phyloP scores from a whole-genome alignment of 176 grass and related monocot genomes.

The Phoenix dactylifera region DNA sequence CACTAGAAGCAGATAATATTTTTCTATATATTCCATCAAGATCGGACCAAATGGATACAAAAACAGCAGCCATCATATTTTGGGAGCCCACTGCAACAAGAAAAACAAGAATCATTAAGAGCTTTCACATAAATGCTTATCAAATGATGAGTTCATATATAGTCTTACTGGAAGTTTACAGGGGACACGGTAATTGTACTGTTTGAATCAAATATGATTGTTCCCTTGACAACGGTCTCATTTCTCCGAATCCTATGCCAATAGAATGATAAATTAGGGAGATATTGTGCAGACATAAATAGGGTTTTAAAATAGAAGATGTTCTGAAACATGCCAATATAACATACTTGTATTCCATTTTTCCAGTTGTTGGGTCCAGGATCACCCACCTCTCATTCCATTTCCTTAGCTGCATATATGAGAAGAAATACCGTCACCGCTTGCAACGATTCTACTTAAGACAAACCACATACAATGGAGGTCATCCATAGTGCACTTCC shows the following conservation, averaged over 20 bases:
- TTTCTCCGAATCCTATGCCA: constrained; percentile 47
- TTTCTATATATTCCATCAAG: too few relatives aligned
- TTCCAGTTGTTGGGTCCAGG: constrained; percentile 79
- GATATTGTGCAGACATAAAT: neutral
- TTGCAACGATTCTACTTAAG: neutral
- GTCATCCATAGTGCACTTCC: too few relatives aligned
- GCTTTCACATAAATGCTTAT: neutral
- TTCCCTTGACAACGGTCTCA: constrained; percentile 47
- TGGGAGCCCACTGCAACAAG: constrained; percentile 51
- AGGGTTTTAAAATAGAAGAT: constrained; percentile 3
- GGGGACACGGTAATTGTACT: constrained; percentile 56
- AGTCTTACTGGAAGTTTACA: constrained; percentile 61
- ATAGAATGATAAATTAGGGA: constrained; percentile 17
- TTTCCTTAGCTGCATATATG: constrained; percentile 54
- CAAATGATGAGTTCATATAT: constrained; percentile 9
- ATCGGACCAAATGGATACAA: constrained; percentile 46
- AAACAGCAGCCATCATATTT: constrained; percentile 91
- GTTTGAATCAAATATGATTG: constrained; percentile 56
- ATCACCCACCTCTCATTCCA: constrained; percentile 97
- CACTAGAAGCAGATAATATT: too few relatives aligned
- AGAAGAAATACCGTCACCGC: constrained; percentile 7
- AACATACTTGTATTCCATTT: constrained; percentile 93
- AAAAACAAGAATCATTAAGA: constrained; percentile 15
- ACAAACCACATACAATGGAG: neutral
- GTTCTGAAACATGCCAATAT: constrained; percentile 15